Evolutionary conservation across 306 rosid genomes (phyloP).

Genomic region (Prunus davidiana): DNA sequence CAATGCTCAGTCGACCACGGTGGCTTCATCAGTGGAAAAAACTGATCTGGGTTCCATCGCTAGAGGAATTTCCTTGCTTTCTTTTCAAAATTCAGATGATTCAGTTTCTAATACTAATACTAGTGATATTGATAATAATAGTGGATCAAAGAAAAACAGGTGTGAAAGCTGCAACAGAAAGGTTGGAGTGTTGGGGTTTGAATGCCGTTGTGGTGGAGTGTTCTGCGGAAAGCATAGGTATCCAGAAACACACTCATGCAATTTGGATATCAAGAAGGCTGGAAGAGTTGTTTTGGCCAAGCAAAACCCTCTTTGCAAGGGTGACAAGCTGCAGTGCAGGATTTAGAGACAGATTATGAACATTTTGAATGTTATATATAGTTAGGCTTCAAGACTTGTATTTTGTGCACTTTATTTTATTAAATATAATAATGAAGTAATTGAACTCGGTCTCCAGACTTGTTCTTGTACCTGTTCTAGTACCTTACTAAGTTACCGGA

Average conservation of each 20-base stretch:
- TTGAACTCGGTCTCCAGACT: too few species aligned
- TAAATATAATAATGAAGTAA: too few species aligned
- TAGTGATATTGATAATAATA: background rate
- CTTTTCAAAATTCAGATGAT: background rate
- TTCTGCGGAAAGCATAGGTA: constrained; percentile 18
- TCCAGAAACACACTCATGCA: constrained; percentile 15
- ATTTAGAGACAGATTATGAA: background rate
- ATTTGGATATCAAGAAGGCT: background rate
- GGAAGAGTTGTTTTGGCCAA: background rate
- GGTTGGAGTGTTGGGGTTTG: constrained; percentile 7
- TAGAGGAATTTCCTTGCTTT: background rate
- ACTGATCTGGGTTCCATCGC: background rate
- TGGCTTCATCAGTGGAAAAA: background rate
- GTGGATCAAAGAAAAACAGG: background rate
- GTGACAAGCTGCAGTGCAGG: background rate
- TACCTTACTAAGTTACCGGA: too few species aligned
- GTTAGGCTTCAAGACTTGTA: too few species aligned
- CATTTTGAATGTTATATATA: too few species aligned
- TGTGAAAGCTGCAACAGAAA: constrained; percentile 18
- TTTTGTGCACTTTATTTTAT: too few species aligned
- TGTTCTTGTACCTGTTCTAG: too few species aligned
- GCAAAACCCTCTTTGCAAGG: constrained; percentile 7
- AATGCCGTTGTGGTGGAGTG: constrained; percentile 16
- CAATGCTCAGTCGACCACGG: background rate
- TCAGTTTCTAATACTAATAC: background rate